Evolutionary conservation across 2,329 filamentous ascomycete genomes (phyloP).

Genomic region (Diatrype stigma): DNA sequence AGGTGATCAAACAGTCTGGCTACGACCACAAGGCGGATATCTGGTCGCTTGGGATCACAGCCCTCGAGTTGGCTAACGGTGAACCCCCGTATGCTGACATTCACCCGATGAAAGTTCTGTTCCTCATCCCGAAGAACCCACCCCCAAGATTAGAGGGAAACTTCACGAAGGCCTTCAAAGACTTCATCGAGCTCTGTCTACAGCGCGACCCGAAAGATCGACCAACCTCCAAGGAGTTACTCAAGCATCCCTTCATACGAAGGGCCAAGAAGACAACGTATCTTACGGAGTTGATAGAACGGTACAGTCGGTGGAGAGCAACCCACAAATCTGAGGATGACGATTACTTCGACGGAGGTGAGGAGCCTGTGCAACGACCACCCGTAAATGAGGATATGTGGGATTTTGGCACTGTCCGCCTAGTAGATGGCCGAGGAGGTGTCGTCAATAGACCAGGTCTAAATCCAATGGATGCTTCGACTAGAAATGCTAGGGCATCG

Average conservation of each 20-base stretch:
- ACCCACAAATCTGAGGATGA: constrained; percentile 70
- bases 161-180: constrained; percentile 79
- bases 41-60: constrained; percentile 94
- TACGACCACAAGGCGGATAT: constrained; percentile 98
- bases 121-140: constrained; percentile 91
- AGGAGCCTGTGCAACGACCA: constrained; percentile 52
- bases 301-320: constrained; percentile 81
- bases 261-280: constrained; percentile 95
- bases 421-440: constrained; percentile 64
- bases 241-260: constrained; percentile 86
- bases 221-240: constrained; percentile 78
- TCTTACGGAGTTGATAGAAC: constrained; percentile 89
- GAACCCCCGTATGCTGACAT: constrained; percentile 95
- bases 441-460: constrained; percentile 53
- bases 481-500: constrained; percentile 68
- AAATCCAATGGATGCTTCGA: constrained; percentile 73
- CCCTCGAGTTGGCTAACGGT: constrained; percentile 83
- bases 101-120: constrained; percentile 97
- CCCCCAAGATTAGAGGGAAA: constrained; percentile 77
- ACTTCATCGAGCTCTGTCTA: constrained; percentile 79
- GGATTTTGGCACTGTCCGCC: constrained; percentile 95
- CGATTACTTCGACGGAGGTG: constrained; percentile 58
- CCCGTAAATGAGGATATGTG: constrained; percentile 78
- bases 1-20: constrained; percentile 97
- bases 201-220: constrained; percentile 85